Evolutionary conservation across 257 asterid genomes (phyloP), one percentile per base, ranked within the genome.

Genomic region (Ophiorrhiza pumila): DNA sequence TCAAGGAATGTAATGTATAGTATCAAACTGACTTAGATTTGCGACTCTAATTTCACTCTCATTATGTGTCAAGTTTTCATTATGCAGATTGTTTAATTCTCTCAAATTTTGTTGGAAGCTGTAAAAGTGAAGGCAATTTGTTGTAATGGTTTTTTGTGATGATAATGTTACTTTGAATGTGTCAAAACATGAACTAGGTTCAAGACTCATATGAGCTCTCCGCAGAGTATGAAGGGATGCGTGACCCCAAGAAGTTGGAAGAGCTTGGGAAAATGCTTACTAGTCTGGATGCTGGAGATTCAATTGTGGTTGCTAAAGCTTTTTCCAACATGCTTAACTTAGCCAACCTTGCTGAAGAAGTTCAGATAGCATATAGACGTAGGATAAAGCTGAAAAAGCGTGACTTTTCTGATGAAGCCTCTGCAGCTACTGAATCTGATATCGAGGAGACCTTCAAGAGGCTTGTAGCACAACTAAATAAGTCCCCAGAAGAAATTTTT

Each of bases 341-440:
- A 53, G 99, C 87, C 74, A 94, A 91, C 79, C 94, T 94, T 74
- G 99, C 97, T 6, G 99, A 94, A 79, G 99, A 94, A 82, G 99
- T 94, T 82, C 99, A 94, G 88, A 91, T 94, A 80, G 99, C 99
- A 10, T 88, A 86, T 88, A 84, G 99, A 53, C 91, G 97, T 22
- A 83, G 99, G 82, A 86, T 60, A 47, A 94, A 94, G 85, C 71
- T 88, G 59, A 91, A 94, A 62, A 90, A 89, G 78, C 78, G 89
- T 3, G 95, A 89, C 68, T 88, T 89, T 69, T 86, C 95, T 4
- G 99, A 91, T 71, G 99, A 94, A 87, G 96, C 96, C 56, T 84
- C 94, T 35, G 99, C 99, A 42, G 83, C 91, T 4, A 94, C 97
- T 75, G 99, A 94, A 79, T 94, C 97, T 1, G 85, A 94, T 81